Base-by-base conservation (phyloP, 2,329 filamentous ascomycete species). In the Akanthomyces uredinophilus region DNA sequence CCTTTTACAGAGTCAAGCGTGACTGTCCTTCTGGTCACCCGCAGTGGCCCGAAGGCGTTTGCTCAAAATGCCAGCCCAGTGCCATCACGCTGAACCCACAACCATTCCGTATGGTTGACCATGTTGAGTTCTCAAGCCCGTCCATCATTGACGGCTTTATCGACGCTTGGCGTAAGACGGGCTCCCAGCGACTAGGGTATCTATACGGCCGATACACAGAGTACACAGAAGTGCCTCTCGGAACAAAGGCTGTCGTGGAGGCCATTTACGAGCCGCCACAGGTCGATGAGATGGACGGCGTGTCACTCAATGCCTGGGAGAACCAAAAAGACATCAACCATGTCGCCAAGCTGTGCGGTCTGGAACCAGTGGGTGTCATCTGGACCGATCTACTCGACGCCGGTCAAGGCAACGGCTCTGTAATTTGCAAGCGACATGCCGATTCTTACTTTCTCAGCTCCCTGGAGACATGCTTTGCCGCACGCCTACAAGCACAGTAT, bases 261-360 rank as follows among this genome's bases (percentile, higher is more conserved):
- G 94, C 93, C 46, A 96, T 99, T 66, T 99, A 97, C 70, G 95
- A 99, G 72, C 91, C 93, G 5, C 95, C 95, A 2, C 95, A 99
- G 72, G 79, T 94, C 41, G 88, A 93, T 68, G 95, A 99, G 75
- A 72, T 88, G 16, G 95, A 99, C 70, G 95, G 95, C 1, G 85
- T 98, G 52, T 93, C 92, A 0, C 78, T 96, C 62, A 87, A 87
- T 56, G 83, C 91, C 0, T 98, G 94, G 91, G 86, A 90, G 37
- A 91, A 92, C 64, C 92, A 96, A 76, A 83, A 87, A 63, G 88
- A 91, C 8, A 81, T 98, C 35, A 89, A 96, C 64, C 84, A 90
- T 60, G 80, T 97, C 7, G 95, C 95, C 29, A 84, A 82, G 64
- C 77, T 91, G 56, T 98, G 94, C 72, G 94, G 93, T 2, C 79